A percentile compares a stretch with the other conserved stretches of the same genome.
Conservation (phyloP, 129 eudicot species). For the Flaveria sonorensis region DNA sequence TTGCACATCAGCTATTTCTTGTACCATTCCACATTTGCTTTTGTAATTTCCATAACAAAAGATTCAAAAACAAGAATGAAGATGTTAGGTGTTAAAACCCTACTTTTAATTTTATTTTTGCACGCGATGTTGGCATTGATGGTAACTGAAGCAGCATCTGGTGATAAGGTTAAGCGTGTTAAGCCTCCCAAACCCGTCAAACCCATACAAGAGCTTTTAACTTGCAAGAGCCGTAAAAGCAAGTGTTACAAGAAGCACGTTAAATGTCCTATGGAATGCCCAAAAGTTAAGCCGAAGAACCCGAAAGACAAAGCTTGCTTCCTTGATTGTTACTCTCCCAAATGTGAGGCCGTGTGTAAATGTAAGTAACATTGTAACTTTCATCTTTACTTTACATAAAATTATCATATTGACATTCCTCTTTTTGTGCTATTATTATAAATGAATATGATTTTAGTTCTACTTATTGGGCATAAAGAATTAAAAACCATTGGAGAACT, state of each 20-base stretch:
- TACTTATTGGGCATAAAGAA: no score
- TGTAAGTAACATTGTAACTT: conserved; percentile 26
- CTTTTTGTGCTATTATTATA: neutral
- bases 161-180: conserved; percentile 22
- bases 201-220: conserved; percentile 29
- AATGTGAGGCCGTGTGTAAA: conserved; percentile 47
- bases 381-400: neutral
- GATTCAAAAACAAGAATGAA: neutral
- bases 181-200: conserved; percentile 36
- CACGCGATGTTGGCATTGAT: conserved; percentile 8
- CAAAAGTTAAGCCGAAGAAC: conserved; percentile 39
- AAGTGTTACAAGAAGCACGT: conserved; percentile 40
- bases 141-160: conserved; percentile 33
- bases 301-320: conserved; percentile 43
- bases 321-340: conserved; percentile 50
- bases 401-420: no score
- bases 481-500: no score
- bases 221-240: conserved; percentile 40
- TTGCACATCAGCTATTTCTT: neutral
- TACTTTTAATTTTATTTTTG: conserved; percentile 27
- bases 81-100: conserved; percentile 25
- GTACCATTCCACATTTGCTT: conserved; percentile 20
- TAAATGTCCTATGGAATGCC: conserved; percentile 44
- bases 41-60: neutral
- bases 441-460: neutral